These are phyloP conservation scores for Asterochloris erici DNA, from an alignment of 139 green algal genomes.

Conservation along the genomic window DNA sequence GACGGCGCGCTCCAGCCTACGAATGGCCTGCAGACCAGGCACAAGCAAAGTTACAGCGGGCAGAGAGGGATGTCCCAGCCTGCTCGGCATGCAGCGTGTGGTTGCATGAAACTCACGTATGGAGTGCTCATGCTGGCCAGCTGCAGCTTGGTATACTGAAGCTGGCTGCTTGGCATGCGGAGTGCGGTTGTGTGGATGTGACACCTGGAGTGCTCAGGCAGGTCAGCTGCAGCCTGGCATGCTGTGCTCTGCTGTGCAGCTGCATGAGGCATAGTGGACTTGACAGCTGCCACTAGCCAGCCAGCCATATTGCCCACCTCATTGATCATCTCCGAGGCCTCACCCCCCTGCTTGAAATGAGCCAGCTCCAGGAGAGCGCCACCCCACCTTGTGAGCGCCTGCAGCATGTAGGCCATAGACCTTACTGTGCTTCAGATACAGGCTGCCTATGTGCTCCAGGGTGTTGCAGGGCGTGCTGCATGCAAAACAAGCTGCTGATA, in stretches of 20 bases:
- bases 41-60: no score
- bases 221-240: background rate
- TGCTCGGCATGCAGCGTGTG: background rate
- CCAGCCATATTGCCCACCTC: constrained; percentile 40
- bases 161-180: background rate
- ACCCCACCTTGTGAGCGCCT: constrained; percentile 93
- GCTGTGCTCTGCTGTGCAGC: background rate
- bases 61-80: background rate
- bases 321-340: constrained; percentile 86
- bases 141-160: background rate
- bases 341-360: constrained; percentile 86
- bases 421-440: background rate
- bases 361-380: constrained; percentile 94
- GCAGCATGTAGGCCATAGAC: background rate
- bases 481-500: background rate
- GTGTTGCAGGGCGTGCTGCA: background rate
- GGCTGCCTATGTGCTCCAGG: background rate
- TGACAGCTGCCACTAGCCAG: background rate
- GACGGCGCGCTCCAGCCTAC: constrained; percentile 60
- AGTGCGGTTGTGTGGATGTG: no score
- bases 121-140: background rate
- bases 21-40: constrained; percentile 1
- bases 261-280: background rate
- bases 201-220: background rate
- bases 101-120: background rate